A percentile compares a stretch with the other conserved stretches of the same genome.
phyloP scores from a whole-genome alignment of 1,284 basidiomycete genomes.

The Garcileccinum viscosum region DNA sequence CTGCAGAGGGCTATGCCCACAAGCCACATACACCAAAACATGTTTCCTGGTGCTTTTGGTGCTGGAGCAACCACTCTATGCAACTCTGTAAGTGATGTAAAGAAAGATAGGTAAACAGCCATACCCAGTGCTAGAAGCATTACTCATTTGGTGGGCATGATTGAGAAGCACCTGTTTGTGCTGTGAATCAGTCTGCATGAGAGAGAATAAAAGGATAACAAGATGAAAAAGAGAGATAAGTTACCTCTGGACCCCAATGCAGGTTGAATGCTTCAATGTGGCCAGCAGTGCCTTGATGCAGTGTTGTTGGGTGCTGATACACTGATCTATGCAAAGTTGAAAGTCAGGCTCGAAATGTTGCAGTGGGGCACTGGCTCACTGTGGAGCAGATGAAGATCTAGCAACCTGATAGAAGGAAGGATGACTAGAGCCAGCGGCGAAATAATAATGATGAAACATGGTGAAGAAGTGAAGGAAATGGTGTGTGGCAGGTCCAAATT shows the following conservation, averaged over 20 bases:
- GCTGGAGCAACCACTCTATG: background rate
- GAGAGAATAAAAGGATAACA: background rate
- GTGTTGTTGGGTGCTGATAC: background rate
- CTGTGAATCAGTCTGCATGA: slow-evolving; percentile 10
- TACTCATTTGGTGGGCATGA: background rate
- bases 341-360: no score
- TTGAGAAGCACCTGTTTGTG: slow-evolving; percentile 1
- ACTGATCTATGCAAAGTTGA: slow-evolving; percentile 11
- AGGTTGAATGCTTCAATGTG: background rate
- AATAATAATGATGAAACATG: no score
- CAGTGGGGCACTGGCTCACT: no score
- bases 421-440: no score
- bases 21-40: background rate
- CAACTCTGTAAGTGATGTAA: background rate
- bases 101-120: background rate
- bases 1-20: background rate
- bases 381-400: no score
- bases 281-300: background rate
- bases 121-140: slow-evolving; percentile 1
- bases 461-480: accelerated
- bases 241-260: slow-evolving; percentile 14
- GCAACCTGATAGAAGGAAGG: no score
- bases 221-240: background rate
- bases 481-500: background rate
- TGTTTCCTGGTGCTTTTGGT: background rate